Base-by-base conservation (phyloP, 805 yeast genomes). In the Maudiozyma barnettii region DNA sequence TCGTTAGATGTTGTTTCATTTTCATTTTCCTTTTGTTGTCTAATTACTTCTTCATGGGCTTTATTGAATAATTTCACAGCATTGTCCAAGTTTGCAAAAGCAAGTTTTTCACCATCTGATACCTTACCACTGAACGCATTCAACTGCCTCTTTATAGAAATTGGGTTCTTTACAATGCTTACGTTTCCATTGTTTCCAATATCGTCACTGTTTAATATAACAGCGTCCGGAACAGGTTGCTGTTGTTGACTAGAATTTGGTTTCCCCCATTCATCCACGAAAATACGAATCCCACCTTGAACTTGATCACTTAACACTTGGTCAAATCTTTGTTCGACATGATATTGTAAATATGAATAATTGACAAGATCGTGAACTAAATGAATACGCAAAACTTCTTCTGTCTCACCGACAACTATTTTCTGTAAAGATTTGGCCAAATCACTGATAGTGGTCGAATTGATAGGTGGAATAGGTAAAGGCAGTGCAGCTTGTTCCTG, bases 101-200 rank as follows among this genome's bases (percentile, higher is more conserved):
- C 84, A 49, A 93, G 75, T 63, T 93, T 91, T 58, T 85, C 95
- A 13, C 93, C 97, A 63, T 88, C 95, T 40, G 79, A 76, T 1
- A 79, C 58, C 52, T 84, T 83, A 8, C 97, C 97, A 19, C 74
- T 69, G 60, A 89, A 87, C 54, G 85, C 63, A 51, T 83, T 82
- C 56, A 91, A 74, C 43, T 77, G 77, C 29, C 75, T 71, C 49
- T 61, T 39, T 16, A 23, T 42, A 16, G 38, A 39, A 20, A 21
- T 36, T 2, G 26, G 22, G 4, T 3, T 35, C 16, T 21, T 39
- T 5, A 20, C 23, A 5, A 29, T 14, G 5, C 13, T 21, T 10
- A 22, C 20, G 14, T 29, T 40, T 10, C 31, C n/a, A 20, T 40
- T 33, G 9, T 29, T 40, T 10, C 31, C n/a, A 19, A 29, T 33